These are phyloP conservation scores for Naganishia cerealis DNA, from an alignment of 1,284 basidiomycete genomes.

Conservation along the genomic window DNA sequence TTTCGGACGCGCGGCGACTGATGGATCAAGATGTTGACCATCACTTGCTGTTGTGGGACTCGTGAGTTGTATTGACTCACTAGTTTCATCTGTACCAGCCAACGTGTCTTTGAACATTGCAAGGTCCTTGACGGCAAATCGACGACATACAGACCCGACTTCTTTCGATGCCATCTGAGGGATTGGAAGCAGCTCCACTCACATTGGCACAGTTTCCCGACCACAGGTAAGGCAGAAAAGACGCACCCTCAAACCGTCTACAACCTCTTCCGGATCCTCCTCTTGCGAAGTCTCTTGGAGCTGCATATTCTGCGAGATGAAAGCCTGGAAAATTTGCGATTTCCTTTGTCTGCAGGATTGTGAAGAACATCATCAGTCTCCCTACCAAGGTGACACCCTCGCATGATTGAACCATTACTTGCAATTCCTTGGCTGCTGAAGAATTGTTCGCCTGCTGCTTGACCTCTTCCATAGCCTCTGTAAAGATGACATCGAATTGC, in stretches of 20 bases:
- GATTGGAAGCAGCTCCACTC: no score
- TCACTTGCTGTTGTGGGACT: background rate
- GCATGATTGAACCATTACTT: background rate
- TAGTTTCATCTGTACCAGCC: background rate
- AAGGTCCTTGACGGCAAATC: slow-evolving; percentile 8
- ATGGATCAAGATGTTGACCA: background rate
- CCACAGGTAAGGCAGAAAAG: background rate
- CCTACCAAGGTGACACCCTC: background rate
- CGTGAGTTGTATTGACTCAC: background rate
- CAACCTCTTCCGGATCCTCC: background rate
- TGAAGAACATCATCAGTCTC: background rate
- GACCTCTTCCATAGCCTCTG: background rate
- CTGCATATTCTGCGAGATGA: background rate
- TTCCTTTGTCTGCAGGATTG: background rate
- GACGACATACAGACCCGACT: background rate
- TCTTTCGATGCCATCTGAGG: slow-evolving; percentile 3
- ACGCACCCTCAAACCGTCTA: background rate
- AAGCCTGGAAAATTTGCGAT: background rate
- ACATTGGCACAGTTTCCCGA: background rate
- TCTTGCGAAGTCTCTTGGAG: background rate
- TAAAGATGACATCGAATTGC: slow-evolving; percentile 18
- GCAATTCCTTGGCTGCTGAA: slow-evolving; percentile 11
- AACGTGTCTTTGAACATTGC: background rate
- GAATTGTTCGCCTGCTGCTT: slow-evolving; percentile 3
- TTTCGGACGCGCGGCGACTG: slow-evolving; percentile 10